Conservation (phyloP, 345 rosid genomes). For the Gossypium stocksii region DNA sequence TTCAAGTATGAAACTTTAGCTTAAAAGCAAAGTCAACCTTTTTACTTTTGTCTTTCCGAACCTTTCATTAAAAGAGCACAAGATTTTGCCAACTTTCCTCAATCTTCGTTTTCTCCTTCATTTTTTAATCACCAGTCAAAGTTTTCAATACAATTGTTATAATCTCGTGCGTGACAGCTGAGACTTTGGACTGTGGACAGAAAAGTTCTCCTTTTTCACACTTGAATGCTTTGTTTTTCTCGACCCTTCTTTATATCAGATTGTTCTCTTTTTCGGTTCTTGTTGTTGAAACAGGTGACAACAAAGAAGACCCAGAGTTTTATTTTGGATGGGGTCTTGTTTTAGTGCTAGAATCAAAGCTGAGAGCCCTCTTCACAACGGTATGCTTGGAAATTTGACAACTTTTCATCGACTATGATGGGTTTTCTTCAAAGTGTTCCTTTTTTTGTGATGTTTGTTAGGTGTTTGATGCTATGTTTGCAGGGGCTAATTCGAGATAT, state of each 20-base stretch:
- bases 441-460: not conserved
- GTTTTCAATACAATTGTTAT: slow-evolving; percentile 10
- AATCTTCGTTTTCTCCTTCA: not conserved
- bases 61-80: not conserved
- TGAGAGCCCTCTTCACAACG: slow-evolving; percentile 36
- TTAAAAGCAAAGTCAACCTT: slow-evolving; percentile 22
- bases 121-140: slow-evolving; percentile 27
- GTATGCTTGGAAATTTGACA: slow-evolving; percentile 24
- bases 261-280: slow-evolving; percentile 10
- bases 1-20: not conserved
- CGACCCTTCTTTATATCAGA: not conserved
- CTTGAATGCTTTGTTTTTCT: slow-evolving; percentile 1
- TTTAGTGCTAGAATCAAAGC: slow-evolving; percentile 56
- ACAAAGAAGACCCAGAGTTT: not conserved
- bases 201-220: slow-evolving; percentile 29
- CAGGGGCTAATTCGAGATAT: slow-evolving; percentile 9
- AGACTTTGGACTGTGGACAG: not conserved
- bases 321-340: slow-evolving; percentile 62
- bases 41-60: slow-evolving; percentile 16
- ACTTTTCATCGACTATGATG: not conserved
- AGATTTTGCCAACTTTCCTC: slow-evolving; percentile 3
- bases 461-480: not conserved
- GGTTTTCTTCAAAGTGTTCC: not conserved
- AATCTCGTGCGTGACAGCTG: slow-evolving; percentile 27
- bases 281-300: not conserved